phyloP scores from a whole-genome alignment of 2,329 filamentous ascomycete species.

The Delphinella strobiligena region DNA sequence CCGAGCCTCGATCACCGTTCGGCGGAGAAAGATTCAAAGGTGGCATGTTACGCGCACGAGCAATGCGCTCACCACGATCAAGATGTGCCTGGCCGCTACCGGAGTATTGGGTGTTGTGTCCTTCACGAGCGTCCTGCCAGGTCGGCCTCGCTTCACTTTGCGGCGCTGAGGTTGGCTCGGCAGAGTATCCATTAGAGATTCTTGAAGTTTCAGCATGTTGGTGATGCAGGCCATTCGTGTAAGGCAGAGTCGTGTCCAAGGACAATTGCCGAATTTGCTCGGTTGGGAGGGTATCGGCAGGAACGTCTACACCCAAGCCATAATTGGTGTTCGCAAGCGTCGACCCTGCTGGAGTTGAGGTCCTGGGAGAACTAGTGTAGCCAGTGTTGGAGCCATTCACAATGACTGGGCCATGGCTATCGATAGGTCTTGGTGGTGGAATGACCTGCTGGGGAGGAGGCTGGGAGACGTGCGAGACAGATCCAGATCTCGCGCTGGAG shows the following conservation, averaged over 20 bases:
- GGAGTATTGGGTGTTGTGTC: no score
- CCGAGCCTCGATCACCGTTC: not conserved
- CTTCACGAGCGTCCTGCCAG: not conserved
- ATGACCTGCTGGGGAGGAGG: slow-evolving; percentile 7
- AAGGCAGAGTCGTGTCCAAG: not conserved
- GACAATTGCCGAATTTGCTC: slow-evolving; percentile 8
- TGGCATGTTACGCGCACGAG: slow-evolving; percentile 35
- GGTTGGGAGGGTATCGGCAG: slow-evolving; percentile 3
- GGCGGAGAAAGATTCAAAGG: slow-evolving; percentile 41
- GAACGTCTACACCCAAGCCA: not conserved
- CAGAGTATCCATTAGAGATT: slow-evolving; percentile 1
- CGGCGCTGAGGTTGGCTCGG: not conserved
- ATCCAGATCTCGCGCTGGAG: slow-evolving; percentile 16
- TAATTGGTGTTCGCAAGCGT: not conserved
- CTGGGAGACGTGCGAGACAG: slow-evolving; percentile 6
- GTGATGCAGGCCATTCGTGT: slow-evolving; percentile 3
- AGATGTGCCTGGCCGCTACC: no score
- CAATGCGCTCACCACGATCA: not conserved
- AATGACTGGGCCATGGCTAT: slow-evolving; percentile 25
- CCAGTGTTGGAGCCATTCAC: slow-evolving; percentile 26
- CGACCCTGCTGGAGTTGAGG: not conserved
- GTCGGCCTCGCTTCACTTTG: not conserved
- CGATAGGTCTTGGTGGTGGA: slow-evolving; percentile 1
- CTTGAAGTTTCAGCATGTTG: not conserved
- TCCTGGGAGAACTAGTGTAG: slow-evolving; percentile 1